A percentile compares a stretch with the other conserved stretches of the same genome.
Evolutionary conservation across 768 basidiomycete species (phyloP).

Genomic region (Neoboletus subvelutipes): DNA sequence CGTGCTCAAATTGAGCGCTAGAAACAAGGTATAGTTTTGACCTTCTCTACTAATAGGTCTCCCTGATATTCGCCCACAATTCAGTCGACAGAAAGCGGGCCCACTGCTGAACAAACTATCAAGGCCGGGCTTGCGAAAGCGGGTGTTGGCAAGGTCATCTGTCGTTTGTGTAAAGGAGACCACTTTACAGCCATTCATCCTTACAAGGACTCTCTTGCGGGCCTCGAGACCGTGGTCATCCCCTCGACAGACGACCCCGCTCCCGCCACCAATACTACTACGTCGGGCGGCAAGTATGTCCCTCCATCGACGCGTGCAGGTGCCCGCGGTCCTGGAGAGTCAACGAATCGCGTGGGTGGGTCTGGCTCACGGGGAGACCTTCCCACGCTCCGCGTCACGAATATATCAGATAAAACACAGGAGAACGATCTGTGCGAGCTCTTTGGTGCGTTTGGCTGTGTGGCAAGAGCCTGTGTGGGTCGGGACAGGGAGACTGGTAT

Average conservation of each 20-base stretch:
- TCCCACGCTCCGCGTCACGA: constrained; percentile 95
- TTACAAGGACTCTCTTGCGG: constrained; percentile 90
- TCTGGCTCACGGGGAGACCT: constrained; percentile 78
- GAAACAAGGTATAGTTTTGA: constrained; percentile 53
- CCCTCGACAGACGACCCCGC: constrained; percentile 38
- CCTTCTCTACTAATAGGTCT: background rate
- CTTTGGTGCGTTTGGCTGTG: constrained; percentile 82
- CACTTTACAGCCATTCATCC: constrained; percentile 99
- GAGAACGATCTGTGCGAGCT: constrained; percentile 93
- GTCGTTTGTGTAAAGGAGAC: constrained; percentile 93
- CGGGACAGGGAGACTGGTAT: constrained; percentile 91
- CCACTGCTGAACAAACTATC: constrained; percentile 58
- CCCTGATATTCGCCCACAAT: background rate
- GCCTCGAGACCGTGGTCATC: constrained; percentile 56
- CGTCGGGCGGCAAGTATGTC: constrained; percentile 81
- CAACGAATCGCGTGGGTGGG: constrained; percentile 52
- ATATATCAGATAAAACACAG: constrained; percentile 92
- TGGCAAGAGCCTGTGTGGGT: constrained; percentile 91
- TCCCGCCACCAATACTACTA: constrained; percentile 35
- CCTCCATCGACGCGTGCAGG: constrained; percentile 87
- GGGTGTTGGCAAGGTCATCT: constrained; percentile 85
- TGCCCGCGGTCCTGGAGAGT: constrained; percentile 69
- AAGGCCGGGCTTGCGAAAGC: constrained; percentile 68
- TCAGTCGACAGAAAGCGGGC: constrained; percentile 66
- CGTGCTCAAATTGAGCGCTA: constrained; percentile 57